Evolutionary conservation across 768 basidiomycete species (phyloP).

Genomic region (Suillus weaverae): DNA sequence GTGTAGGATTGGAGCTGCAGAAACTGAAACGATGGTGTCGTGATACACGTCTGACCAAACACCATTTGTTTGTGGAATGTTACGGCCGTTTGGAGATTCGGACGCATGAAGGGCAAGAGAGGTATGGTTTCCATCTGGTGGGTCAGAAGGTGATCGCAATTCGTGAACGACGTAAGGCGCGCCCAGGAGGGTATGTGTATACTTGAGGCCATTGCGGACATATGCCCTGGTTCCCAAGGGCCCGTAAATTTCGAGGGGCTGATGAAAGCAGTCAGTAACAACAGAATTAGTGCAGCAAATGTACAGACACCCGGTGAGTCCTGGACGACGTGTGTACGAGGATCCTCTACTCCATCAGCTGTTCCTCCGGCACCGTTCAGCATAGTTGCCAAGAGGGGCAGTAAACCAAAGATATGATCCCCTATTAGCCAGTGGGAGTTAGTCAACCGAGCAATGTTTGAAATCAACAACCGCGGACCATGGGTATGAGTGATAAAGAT

Average conservation of each 20-base stretch:
- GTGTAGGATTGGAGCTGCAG: slow-evolving; percentile 77
- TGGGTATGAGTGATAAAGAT: slow-evolving; percentile 91
- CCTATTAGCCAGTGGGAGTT: slow-evolving; percentile 41
- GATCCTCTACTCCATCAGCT: slow-evolving; percentile 58
- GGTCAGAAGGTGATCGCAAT: slow-evolving; percentile 64
- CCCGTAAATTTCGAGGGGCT: slow-evolving; percentile 85
- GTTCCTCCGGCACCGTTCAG: slow-evolving; percentile 76
- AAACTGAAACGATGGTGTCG: slow-evolving; percentile 57
- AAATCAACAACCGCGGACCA: slow-evolving; percentile 42
- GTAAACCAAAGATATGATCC: slow-evolving; percentile 78
- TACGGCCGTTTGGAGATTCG: slow-evolving; percentile 61
- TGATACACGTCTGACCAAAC: slow-evolving; percentile 67
- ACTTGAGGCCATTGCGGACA: slow-evolving; percentile 63
- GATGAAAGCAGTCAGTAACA: slow-evolving; percentile 12
- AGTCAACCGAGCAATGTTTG: neutral
- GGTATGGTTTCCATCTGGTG: slow-evolving; percentile 49
- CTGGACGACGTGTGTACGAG: slow-evolving; percentile 41
- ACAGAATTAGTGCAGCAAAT: neutral
- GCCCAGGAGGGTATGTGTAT: slow-evolving; percentile 68
- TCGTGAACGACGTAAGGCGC: slow-evolving; percentile 81
- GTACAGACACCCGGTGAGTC: slow-evolving; percentile 19
- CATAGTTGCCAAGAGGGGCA: slow-evolving; percentile 66
- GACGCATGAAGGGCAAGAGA: slow-evolving; percentile 45
- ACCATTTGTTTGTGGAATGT: slow-evolving; percentile 60
- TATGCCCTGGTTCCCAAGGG: slow-evolving; percentile 82